Percentiles rank a stretch among this genome's conserved stretches.
Evolutionary conservation across 805 yeast species (phyloP).

Genomic region (Candida qinlingensis): DNA sequence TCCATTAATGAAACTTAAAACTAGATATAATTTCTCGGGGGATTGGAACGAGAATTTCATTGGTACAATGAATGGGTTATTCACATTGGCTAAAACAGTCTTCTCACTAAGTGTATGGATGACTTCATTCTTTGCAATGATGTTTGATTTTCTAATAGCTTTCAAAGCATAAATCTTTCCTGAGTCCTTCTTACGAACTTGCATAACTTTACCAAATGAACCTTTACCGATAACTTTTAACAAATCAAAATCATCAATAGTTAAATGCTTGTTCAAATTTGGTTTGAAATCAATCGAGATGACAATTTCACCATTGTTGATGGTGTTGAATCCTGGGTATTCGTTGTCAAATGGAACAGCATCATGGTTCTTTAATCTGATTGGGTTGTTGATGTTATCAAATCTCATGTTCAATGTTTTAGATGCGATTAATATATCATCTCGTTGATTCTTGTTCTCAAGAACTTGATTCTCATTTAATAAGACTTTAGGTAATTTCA

Average conservation of each 20-base stretch:
- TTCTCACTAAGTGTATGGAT: slow-evolving; percentile 96
- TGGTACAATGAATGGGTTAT: slow-evolving; percentile 94
- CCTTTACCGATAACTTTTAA: slow-evolving; percentile 97
- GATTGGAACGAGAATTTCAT: slow-evolving; percentile 93
- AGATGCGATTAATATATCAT: slow-evolving; percentile 72
- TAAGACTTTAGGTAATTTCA: slow-evolving; percentile 65
- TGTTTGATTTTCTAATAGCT: slow-evolving; percentile 89
- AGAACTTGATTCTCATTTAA: slow-evolving; percentile 10
- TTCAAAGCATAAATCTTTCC: slow-evolving; percentile 91
- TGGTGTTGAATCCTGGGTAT: slow-evolving; percentile 10
- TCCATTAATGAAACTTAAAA: slow-evolving; percentile 90
- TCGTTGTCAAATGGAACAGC: slow-evolving; percentile 38
- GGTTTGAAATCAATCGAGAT: slow-evolving; percentile 69
- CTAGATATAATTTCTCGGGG: slow-evolving; percentile 91
- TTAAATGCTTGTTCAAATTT: slow-evolving; percentile 56
- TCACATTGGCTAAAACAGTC: slow-evolving; percentile 87
- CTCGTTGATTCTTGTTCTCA: slow-evolving; percentile 4
- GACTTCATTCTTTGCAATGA: slow-evolving; percentile 90
- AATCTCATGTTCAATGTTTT: slow-evolving; percentile 56
- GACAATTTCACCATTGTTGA: slow-evolving; percentile 45
- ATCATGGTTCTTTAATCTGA: slow-evolving; percentile 64
- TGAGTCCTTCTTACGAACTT: slow-evolving; percentile 93
- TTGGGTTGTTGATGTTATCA: slow-evolving; percentile 41
- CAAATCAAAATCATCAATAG: slow-evolving; percentile 88
- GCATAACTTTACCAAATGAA: slow-evolving; percentile 98